phyloP scores from a whole-genome alignment of 768 basidiomycete species.

The Fistulinella prunicolor region DNA sequence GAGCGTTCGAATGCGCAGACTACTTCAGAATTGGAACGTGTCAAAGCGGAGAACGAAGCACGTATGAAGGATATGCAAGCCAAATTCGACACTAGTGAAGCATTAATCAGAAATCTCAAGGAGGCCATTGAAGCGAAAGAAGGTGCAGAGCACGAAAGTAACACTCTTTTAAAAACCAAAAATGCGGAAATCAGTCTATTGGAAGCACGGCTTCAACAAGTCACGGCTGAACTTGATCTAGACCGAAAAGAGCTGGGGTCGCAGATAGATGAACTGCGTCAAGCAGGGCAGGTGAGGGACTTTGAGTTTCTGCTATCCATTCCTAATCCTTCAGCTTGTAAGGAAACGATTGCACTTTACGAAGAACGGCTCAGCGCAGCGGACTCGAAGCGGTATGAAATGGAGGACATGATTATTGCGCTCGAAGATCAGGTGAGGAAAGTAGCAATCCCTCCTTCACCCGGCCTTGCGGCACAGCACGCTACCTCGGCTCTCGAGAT shows the following conservation, averaged over 20 bases:
- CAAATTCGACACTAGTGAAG: conserved; percentile 43
- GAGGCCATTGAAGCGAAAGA: conserved; percentile 52
- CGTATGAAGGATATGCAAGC: conserved; percentile 42
- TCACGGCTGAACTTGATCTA: conserved; percentile 45
- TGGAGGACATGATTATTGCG: conserved; percentile 59
- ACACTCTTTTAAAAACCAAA: conserved; percentile 51
- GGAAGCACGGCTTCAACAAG: conserved; percentile 44
- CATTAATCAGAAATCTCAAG: conserved; percentile 47
- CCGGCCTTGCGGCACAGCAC: conserved; percentile 35
- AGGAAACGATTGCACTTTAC: conserved; percentile 95
- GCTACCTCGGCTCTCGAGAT: conserved; percentile 80
- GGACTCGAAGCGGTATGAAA: conserved; percentile 72
- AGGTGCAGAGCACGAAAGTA: conserved; percentile 46
- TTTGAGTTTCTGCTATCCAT: neutral
- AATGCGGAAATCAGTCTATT: conserved; percentile 59
- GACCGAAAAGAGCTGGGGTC: conserved; percentile 65
- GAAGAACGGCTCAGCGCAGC: conserved; percentile 79
- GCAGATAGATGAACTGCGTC: conserved; percentile 81
- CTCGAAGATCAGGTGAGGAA: conserved; percentile 53
- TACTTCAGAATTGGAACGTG: conserved; percentile 43
- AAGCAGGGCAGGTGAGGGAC: conserved; percentile 76
- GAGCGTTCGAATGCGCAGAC: conserved; percentile 42
- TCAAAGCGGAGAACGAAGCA: conserved; percentile 43
- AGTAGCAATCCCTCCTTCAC: conserved; percentile 30
- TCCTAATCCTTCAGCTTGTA: conserved; percentile 2